These are phyloP conservation scores for Penicillium soppii DNA, from an alignment of 495 filamentous ascomycete species.

Conservation along the genomic window DNA sequence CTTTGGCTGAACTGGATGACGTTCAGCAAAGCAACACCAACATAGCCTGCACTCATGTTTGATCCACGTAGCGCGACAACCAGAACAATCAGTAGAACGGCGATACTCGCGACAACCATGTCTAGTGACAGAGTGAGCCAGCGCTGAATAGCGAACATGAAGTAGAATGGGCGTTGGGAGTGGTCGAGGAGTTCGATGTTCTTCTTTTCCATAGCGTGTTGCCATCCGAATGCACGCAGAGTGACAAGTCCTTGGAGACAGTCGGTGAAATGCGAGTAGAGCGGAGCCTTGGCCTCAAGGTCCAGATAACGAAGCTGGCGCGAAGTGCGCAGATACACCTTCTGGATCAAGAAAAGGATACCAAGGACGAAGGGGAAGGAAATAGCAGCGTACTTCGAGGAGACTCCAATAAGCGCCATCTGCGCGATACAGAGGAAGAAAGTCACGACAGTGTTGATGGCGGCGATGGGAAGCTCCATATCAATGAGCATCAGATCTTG, in stretches of 20 bases:
- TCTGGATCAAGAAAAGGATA: constrained; percentile 54
- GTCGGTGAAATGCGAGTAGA: constrained; percentile 61
- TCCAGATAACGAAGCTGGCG: constrained; percentile 64
- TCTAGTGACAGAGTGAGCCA: constrained; percentile 55
- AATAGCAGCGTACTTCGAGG: constrained; percentile 50
- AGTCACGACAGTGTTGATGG: constrained; percentile 47
- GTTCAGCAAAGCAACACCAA: constrained; percentile 59
- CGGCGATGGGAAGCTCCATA: constrained; percentile 51
- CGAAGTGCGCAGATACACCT: constrained; percentile 62
- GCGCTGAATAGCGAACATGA: constrained; percentile 53
- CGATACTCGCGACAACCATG: constrained; percentile 47
- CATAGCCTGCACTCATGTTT: constrained; percentile 43
- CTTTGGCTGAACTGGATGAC: constrained; percentile 55
- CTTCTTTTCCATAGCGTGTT: constrained; percentile 41
- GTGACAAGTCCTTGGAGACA: constrained; percentile 48
- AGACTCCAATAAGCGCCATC: constrained; percentile 49
- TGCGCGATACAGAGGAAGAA: constrained; percentile 49
- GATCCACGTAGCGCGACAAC: constrained; percentile 44
- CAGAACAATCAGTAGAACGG: constrained; percentile 46
- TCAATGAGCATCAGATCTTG: constrained; percentile 63
- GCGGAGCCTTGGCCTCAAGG: constrained; percentile 59
- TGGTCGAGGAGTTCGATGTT: constrained; percentile 54
- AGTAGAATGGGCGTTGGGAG: constrained; percentile 59
- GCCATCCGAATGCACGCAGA: constrained; percentile 59
- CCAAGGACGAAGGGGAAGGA: constrained; percentile 49